phyloP scores from a whole-genome alignment of 2,329 filamentous ascomycete genomes.

The Hymenoscyphus repandus region DNA sequence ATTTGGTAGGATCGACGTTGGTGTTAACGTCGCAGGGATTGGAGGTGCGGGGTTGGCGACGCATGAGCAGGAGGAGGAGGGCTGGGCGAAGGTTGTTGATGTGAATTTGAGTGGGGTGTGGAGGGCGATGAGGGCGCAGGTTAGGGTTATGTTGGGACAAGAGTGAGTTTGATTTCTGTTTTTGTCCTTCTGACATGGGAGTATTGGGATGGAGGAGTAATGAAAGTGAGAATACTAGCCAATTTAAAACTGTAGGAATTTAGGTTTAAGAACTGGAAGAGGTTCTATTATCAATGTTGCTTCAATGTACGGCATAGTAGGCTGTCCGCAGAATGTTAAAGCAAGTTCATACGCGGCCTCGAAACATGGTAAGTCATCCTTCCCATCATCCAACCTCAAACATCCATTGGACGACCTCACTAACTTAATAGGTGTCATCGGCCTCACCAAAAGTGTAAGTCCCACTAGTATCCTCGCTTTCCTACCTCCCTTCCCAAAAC shows the following conservation, averaged over 20 bases:
- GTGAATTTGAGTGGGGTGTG: constrained; percentile 53
- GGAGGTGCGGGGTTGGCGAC: constrained; percentile 38
- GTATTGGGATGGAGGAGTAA: not conserved
- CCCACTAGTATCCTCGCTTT: too few species aligned
- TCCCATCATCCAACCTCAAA: not conserved
- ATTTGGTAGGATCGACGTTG: constrained; percentile 51
- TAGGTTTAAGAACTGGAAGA: constrained; percentile 37
- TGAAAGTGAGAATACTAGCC: not conserved
- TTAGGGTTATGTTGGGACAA: constrained; percentile 46
- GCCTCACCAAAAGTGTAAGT: constrained; percentile 7
- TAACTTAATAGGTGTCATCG: constrained; percentile 3
- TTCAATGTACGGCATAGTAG: constrained; percentile 46
- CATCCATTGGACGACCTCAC: not conserved
- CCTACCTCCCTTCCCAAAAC: too few species aligned
- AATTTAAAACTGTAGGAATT: constrained; percentile 24
- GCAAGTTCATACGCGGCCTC: constrained; percentile 45
- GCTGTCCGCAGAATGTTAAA: constrained; percentile 31
- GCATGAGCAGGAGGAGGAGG: constrained; percentile 40
- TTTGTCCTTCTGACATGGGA: not conserved
- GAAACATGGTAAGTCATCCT: constrained; percentile 41
- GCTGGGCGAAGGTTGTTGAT: constrained; percentile 46
- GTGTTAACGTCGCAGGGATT: constrained; percentile 52
- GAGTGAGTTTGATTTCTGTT: constrained; percentile 30
- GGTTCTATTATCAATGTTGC: constrained; percentile 51
- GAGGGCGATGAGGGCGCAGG: constrained; percentile 49